Percentiles rank a stretch among this genome's conserved stretches.
These are phyloP conservation scores for Brassica hybrid DNA, from an alignment of 441 rosid genomes.

Conservation along the genomic window DNA sequence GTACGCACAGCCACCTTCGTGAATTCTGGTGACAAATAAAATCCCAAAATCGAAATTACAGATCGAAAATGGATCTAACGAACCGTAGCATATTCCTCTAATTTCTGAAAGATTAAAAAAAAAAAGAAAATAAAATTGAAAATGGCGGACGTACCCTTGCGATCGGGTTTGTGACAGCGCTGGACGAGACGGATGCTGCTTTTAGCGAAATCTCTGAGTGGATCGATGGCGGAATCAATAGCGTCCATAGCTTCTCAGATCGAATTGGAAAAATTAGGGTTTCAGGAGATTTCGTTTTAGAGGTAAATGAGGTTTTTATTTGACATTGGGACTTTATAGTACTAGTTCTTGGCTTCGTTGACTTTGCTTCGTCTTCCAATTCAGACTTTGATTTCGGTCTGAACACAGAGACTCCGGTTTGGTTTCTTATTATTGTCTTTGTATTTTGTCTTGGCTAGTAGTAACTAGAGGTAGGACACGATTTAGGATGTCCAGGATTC, in stretches of 20 bases:
- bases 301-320: background rate
- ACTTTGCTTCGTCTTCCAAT: background rate
- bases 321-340: background rate
- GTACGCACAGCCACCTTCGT: slow-evolving; percentile 80
- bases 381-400: background rate
- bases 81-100: too few relatives aligned
- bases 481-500: too few relatives aligned
- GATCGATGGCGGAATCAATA: slow-evolving; percentile 68
- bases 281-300: slow-evolving; percentile 5
- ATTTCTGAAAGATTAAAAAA: too few relatives aligned
- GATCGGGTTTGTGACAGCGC: slow-evolving; percentile 96
- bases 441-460: background rate
- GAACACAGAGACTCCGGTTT: background rate
- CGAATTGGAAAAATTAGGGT: slow-evolving; percentile 35
- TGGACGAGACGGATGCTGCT: slow-evolving; percentile 87
- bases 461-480: background rate
- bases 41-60: background rate
- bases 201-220: slow-evolving; percentile 83
- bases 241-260: slow-evolving; percentile 62
- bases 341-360: background rate
- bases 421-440: background rate
- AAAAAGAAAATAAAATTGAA: too few relatives aligned
- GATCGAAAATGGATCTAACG: too few relatives aligned
- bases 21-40: slow-evolving; percentile 52
- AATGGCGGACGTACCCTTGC: slow-evolving; percentile 23